Percentiles rank a stretch among this genome's conserved stretches.
phyloP scores from a whole-genome alignment of 805 yeast species.

The Ogataea trehaloabstinens region DNA sequence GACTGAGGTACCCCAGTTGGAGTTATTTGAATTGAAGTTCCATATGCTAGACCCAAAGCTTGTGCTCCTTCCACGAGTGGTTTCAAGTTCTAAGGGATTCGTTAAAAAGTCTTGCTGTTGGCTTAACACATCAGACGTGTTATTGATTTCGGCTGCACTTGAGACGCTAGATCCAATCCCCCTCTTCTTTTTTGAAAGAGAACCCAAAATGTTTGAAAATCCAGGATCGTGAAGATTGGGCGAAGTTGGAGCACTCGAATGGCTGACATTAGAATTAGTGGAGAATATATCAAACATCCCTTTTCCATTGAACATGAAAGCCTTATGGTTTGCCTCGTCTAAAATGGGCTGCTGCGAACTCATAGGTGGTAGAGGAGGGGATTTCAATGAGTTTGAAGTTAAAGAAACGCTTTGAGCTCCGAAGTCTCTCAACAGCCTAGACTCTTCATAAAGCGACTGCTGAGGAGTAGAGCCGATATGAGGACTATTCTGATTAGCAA shows the following conservation, averaged over 20 bases:
- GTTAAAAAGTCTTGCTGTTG: slow-evolving; percentile 8
- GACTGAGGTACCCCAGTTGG: slow-evolving; percentile 18
- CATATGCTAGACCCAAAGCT: slow-evolving; percentile 37
- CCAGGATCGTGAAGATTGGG: slow-evolving; percentile 18
- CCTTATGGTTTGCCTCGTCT: slow-evolving; percentile 12
- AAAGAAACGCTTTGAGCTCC: slow-evolving; percentile 18
- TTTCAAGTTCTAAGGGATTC: slow-evolving; percentile 13
- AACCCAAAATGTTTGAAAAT: slow-evolving; percentile 20
- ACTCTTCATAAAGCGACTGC: slow-evolving; percentile 5
- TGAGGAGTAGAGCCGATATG: slow-evolving; percentile 1
- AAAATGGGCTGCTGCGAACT: slow-evolving; percentile 1
- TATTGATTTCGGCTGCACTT: not conserved
- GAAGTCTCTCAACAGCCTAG: slow-evolving; percentile 14
- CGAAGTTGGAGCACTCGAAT: slow-evolving; percentile 18
- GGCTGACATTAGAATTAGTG: slow-evolving; percentile 16
- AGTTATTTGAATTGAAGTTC: slow-evolving; percentile 22
- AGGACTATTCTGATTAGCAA: not conserved
- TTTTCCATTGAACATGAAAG: slow-evolving; percentile 10
- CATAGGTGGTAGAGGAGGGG: slow-evolving; percentile 2
- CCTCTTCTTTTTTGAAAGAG: slow-evolving; percentile 12
- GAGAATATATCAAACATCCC: slow-evolving; percentile 20
- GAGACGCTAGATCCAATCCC: slow-evolving; percentile 11
- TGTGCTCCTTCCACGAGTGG: slow-evolving; percentile 31
- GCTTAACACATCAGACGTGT: slow-evolving; percentile 7
- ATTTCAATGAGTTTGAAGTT: slow-evolving; percentile 10